These are phyloP conservation scores for Pleurostoma richardsiae DNA, from an alignment of 2,329 filamentous ascomycete species.

Conservation along the genomic window DNA sequence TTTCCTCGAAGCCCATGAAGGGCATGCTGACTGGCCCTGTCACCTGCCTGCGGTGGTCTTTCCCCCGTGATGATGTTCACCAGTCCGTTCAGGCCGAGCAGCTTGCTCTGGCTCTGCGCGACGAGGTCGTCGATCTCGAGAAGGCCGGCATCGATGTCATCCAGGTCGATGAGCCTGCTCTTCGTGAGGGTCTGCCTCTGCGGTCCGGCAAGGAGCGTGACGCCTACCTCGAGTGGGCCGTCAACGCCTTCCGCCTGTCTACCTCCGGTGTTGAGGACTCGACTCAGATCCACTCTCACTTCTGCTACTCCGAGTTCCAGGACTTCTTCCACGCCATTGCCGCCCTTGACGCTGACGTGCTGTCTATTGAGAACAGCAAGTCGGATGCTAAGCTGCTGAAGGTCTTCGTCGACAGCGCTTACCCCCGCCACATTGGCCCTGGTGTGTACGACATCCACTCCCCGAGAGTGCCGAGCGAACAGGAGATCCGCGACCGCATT, in stretches of 20 bases:
- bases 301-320: slow-evolving; percentile 99
- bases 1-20: slow-evolving; percentile 99
- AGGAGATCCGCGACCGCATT: slow-evolving; percentile 98
- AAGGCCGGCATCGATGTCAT: slow-evolving; percentile 95
- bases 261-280: slow-evolving; percentile 90
- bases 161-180: slow-evolving; percentile 98
- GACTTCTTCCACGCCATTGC: slow-evolving; percentile 99
- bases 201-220: slow-evolving; percentile 91
- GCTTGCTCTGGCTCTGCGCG: slow-evolving; percentile 94
- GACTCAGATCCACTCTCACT: slow-evolving; percentile 99
- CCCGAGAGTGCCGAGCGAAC: slow-evolving; percentile 90
- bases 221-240: slow-evolving; percentile 95
- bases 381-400: slow-evolving; percentile 98
- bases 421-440: slow-evolving; percentile 96
- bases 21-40: slow-evolving; percentile 99
- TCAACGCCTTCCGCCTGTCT: slow-evolving; percentile 95
- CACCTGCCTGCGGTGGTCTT: slow-evolving; percentile 98
- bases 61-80: slow-evolving; percentile 99
- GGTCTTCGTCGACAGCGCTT: slow-evolving; percentile 96
- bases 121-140: slow-evolving; percentile 98
- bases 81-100: slow-evolving; percentile 99
- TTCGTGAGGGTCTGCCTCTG: slow-evolving; percentile 98
- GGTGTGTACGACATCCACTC: slow-evolving; percentile 99
- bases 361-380: slow-evolving; percentile 99
- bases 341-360: slow-evolving; percentile 93